These are phyloP conservation scores for Peronospora tabacina DNA, from an alignment of 352 stramenopile genomes.

Conservation along the genomic window DNA sequence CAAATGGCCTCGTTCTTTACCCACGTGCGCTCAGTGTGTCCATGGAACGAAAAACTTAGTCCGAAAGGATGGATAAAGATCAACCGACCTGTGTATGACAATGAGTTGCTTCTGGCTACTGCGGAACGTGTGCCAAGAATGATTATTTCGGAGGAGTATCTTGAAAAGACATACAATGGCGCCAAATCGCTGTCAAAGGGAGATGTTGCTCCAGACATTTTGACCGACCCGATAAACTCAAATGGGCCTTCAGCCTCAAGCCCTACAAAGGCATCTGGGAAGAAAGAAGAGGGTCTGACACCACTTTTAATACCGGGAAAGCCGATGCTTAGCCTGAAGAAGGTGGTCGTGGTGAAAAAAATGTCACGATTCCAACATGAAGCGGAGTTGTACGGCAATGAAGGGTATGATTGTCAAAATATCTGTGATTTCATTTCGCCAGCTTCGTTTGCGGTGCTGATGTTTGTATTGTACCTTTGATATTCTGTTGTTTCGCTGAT, in stretches of 20 bases:
- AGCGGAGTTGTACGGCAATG: constrained; percentile 72
- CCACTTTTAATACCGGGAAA: constrained; percentile 43
- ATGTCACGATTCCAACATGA: constrained; percentile 85
- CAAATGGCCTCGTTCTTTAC: constrained; percentile 82
- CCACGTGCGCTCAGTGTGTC: constrained; percentile 84
- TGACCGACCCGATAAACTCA: constrained; percentile 8
- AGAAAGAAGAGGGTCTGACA: constrained; percentile 23
- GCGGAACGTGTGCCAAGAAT: constrained; percentile 78
- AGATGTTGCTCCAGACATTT: constrained; percentile 10
- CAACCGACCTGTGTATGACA: constrained; percentile 82
- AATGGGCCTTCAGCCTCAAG: constrained; percentile 1
- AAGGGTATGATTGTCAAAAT: constrained; percentile 36
- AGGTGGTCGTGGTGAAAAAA: constrained; percentile 84
- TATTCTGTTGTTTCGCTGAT: constrained; percentile 10
- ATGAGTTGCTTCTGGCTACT: constrained; percentile 78
- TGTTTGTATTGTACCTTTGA: constrained; percentile 3
- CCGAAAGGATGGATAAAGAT: constrained; percentile 87
- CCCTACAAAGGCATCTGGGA: neutral
- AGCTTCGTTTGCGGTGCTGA: constrained; percentile 3
- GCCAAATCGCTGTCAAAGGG: constrained; percentile 16
- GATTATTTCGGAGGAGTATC: constrained; percentile 86
- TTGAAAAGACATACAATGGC: constrained; percentile 77
- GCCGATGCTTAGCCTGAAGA: constrained; percentile 56
- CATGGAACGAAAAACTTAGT: constrained; percentile 86
- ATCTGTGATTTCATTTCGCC: neutral